phyloP scores from a whole-genome alignment of 2,329 filamentous ascomycete species.

The Stemphylium beticola region DNA sequence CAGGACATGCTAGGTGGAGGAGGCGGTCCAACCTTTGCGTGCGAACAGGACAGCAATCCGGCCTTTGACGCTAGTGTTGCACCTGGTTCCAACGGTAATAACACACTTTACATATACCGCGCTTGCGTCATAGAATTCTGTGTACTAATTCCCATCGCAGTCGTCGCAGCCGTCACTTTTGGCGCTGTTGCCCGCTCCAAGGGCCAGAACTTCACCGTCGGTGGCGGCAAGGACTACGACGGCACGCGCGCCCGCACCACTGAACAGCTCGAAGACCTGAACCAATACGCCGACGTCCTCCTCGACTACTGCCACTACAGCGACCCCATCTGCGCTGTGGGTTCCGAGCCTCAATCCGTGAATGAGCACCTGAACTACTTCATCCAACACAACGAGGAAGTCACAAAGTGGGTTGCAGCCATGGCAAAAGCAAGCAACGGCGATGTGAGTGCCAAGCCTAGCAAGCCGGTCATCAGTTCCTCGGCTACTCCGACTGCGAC shows the following conservation, averaged over 20 bases:
- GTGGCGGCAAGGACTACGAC: slow-evolving; percentile 28
- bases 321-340: slow-evolving; percentile 68
- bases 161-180: slow-evolving; percentile 35
- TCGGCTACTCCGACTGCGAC: not conserved
- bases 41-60: slow-evolving; percentile 28
- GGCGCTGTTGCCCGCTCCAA: slow-evolving; percentile 32
- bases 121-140: too few relatives aligned
- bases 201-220: slow-evolving; percentile 33
- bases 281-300: slow-evolving; percentile 50
- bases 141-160: slow-evolving; percentile 13
- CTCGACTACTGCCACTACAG: slow-evolving; percentile 68
- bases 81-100: slow-evolving; percentile 29
- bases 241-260: slow-evolving; percentile 28
- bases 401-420: slow-evolving; percentile 23
- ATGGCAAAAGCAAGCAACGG: slow-evolving; percentile 21
- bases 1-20: slow-evolving; percentile 40
- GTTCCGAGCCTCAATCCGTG: slow-evolving; percentile 58
- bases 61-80: slow-evolving; percentile 25
- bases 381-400: slow-evolving; percentile 31
- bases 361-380: slow-evolving; percentile 66
- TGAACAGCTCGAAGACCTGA: slow-evolving; percentile 23
- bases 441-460: slow-evolving; percentile 19
- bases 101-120: not conserved
- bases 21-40: slow-evolving; percentile 33
- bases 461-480: slow-evolving; percentile 7